Conservation (phyloP, 2,329 filamentous ascomycete genomes). For the Rhynchosporium secalis region DNA sequence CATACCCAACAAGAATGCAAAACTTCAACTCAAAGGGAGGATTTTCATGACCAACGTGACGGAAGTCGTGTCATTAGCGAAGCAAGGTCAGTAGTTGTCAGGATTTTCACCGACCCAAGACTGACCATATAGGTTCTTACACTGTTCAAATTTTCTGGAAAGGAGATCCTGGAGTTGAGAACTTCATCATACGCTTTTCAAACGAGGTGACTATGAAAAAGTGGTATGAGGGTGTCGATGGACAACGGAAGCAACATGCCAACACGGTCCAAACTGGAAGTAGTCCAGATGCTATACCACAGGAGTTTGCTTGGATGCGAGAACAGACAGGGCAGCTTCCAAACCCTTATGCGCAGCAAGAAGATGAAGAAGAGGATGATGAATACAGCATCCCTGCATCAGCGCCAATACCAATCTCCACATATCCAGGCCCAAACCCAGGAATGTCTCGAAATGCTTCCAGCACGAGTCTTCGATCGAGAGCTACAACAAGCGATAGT, state of each 20-base stretch:
- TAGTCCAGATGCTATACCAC: constrained; percentile 43
- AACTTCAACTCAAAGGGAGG: constrained; percentile 90
- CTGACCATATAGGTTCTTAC: constrained; percentile 69
- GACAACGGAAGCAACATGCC: constrained; percentile 66
- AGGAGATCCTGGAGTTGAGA: constrained; percentile 91
- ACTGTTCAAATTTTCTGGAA: constrained; percentile 99
- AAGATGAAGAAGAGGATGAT: constrained; percentile 63
- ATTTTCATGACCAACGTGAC: constrained; percentile 99
- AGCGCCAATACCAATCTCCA: constrained; percentile 42
- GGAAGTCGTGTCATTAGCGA: constrained; percentile 83
- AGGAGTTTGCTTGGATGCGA: constrained; percentile 80
- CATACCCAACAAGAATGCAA: constrained; percentile 64
- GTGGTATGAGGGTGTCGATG: constrained; percentile 80
- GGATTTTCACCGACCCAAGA: background rate
- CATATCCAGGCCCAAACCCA: constrained; percentile 43
- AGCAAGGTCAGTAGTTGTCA: constrained; percentile 67
- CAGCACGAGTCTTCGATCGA: constrained; percentile 70
- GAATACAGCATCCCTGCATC: constrained; percentile 42
- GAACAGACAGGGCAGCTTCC: constrained; percentile 65
- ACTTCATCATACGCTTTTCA: constrained; percentile 90
- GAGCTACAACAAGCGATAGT: constrained; percentile 75
- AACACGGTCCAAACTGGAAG: constrained; percentile 50
- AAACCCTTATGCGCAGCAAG: constrained; percentile 75
- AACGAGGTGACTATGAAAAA: constrained; percentile 93
- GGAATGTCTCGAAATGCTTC: constrained; percentile 69